Evolutionary conservation across 2,329 filamentous ascomycete species (phyloP), one percentile per base, ranked within the genome.

Genomic region (Cercospora sp.): DNA sequence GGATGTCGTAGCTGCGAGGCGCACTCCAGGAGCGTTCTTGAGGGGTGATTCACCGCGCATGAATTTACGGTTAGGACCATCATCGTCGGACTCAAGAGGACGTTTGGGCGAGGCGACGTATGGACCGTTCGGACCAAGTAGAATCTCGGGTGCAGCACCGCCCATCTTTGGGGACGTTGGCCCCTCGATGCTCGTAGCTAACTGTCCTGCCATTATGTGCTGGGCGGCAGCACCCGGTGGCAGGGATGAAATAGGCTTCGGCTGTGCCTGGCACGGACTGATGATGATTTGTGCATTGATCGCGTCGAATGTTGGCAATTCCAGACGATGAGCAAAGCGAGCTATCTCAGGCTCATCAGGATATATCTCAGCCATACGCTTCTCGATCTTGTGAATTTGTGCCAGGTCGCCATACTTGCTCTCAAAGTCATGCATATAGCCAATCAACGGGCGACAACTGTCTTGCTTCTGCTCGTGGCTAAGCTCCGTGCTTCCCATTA

Each of bases 371-470:
- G 55, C 87, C 93, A 99, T 98, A 58, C 95, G 89, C 75, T 90
- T 90, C 80, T 99, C 96, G 16, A 99, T 85, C 78, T 96, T 95
- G 71, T 89, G 88, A 64, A 99, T 93, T 75, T 98, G 94, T 5
- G 91, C 88, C 5, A 98, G 86, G 78, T 99, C 95, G 66, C 96
- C 95, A 76, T 94, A 99, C 71, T 93, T 90, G 10, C 93, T 94
- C 81, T 99, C 95, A 78, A 97, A 97, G 74, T 94, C 91, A 81
- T 99, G 94, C 79, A 99, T 94, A 81, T 94, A 98, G 2, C 89
- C 85, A 75, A 97, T 97, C 0, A 99, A 87, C 0, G 91, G 88
- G 78, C 95, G 96, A 8, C 94, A 89, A 76, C 93, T 95, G 53
- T 68, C 70, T 30, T 70, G 71, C 65, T 74, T 71, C 66, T 76